A percentile compares a stretch with the other conserved stretches of the same genome.
Conservation (phyloP, 352 stramenopile species). For the Phytophthora sansomeana region DNA sequence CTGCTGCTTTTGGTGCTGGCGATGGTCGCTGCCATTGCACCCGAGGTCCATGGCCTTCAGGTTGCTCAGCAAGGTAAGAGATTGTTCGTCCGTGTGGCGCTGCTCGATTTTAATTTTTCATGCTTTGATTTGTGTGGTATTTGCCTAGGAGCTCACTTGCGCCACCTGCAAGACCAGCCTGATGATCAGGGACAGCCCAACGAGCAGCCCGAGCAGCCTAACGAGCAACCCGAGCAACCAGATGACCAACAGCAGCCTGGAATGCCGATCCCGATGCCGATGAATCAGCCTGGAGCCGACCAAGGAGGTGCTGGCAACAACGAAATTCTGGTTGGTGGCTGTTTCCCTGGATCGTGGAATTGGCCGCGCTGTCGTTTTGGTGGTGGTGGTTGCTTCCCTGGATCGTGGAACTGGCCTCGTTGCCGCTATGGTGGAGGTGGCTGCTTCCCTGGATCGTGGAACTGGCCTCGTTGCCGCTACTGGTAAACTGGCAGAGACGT, state of each 20-base stretch:
- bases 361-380: conserved; percentile 2
- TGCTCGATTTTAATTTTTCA: neutral
- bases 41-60: neutral
- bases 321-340: conserved; percentile 8
- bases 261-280: neutral
- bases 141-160: conserved; percentile 10
- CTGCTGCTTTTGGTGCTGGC: conserved; percentile 25
- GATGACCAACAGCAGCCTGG: conserved; percentile 2
- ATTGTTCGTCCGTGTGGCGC: neutral
- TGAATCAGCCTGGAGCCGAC: neutral
- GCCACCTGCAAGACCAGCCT: conserved; percentile 27
- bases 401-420: conserved; percentile 30
- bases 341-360: neutral
- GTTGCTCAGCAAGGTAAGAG: conserved; percentile 6
- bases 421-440: conserved; percentile 18
- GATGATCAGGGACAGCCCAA: conserved; percentile 8
- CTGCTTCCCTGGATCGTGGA: conserved; percentile 17
- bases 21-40: conserved; percentile 2
- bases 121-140: neutral
- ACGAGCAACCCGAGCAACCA: neutral
- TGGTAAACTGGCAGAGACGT: neutral
- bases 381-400: conserved; percentile 16
- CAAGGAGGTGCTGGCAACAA: conserved; percentile 6
- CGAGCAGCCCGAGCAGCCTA: conserved; percentile 4
- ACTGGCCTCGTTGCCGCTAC: conserved; percentile 31